A percentile compares a stretch with the other conserved stretches of the same genome.
Conservation (phyloP, 2,329 filamentous ascomycete genomes). For the Colletotrichum kahawae region DNA sequence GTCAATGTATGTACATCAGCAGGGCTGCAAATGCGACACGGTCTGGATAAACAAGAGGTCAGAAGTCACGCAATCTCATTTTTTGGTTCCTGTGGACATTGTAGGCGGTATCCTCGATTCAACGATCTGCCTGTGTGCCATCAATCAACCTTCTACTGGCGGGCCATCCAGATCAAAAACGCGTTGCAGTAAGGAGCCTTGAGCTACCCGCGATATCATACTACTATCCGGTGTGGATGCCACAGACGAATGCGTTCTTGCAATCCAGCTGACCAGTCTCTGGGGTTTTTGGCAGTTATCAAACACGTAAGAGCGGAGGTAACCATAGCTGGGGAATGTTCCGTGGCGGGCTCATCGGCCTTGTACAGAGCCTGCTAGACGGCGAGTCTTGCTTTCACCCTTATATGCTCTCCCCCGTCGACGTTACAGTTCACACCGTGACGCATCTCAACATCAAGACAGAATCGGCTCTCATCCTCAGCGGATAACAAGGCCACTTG, state of each 20-base stretch:
- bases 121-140: background rate
- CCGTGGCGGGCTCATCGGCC: background rate
- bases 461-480: background rate
- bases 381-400: background rate
- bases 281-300: fast-evolving
- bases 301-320: background rate
- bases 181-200: no score
- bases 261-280: background rate
- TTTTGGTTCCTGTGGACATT: background rate
- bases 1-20: background rate
- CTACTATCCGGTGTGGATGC: background rate
- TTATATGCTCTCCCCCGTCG: background rate
- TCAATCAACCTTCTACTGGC: no score
- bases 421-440: background rate
- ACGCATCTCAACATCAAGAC: background rate
- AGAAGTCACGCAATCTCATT: background rate
- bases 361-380: background rate
- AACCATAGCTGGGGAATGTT: background rate
- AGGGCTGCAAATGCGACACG: background rate
- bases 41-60: background rate
- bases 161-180: no score
- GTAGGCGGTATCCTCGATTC: background rate
- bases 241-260: background rate
- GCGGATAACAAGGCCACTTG: background rate
- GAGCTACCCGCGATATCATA: background rate